Base-by-base conservation (phyloP, 1,284 basidiomycete genomes). In the Puccinia sorghi region DNA sequence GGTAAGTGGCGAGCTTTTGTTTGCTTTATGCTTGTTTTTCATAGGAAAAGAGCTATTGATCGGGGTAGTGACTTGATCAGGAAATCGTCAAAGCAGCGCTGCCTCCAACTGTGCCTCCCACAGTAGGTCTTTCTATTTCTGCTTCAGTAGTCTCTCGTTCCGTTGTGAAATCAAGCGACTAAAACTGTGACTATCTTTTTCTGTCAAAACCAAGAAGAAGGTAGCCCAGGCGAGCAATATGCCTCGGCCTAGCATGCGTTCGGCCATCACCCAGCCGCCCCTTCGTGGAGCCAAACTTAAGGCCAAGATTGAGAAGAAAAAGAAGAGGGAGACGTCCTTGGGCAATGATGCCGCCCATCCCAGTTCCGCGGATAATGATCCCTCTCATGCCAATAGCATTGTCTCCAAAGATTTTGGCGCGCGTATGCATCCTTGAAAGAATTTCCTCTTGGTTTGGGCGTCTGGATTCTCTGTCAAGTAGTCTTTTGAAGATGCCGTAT, bases 221-320 rank as follows among this genome's bases (percentile, higher is more conserved):
- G 20, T 32, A 46, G 20, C 61, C n/a, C 32, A 63, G 7, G 37
- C 15, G 2, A 12, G 37, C 7, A 64, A 64, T n/a, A 64, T 46
- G 61, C 20, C 41, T 8, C 43, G 41, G 41, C 41, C 20, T 25
- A 46, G 39, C 12, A 3, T 57, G 7, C 54, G 25, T 25, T 17
- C 54, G 22, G 41, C 25, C 12, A 3, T 20, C 25, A 25, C 39
- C n/a, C 61, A 64, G 22, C 61, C 61, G 25, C 61, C 61, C n/a
- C 61, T 64, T 39, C 61, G 61, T 8, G 61, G 61, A 25, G 41
- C 12, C 12, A 64, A 64, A 46, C 61, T 22, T 9, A 64, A 64
- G n/a, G 39, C 61, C n/a, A 64, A 46, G n/a, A 17, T 13, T 22
- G 37, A 22, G 37, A n/a, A 39, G 15, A 46, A 46, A 46, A 64